Evolutionary conservation across 2,329 filamentous ascomycete species (phyloP), one percentile per base, ranked within the genome.

Genomic region (Trichoderma sp.): DNA sequence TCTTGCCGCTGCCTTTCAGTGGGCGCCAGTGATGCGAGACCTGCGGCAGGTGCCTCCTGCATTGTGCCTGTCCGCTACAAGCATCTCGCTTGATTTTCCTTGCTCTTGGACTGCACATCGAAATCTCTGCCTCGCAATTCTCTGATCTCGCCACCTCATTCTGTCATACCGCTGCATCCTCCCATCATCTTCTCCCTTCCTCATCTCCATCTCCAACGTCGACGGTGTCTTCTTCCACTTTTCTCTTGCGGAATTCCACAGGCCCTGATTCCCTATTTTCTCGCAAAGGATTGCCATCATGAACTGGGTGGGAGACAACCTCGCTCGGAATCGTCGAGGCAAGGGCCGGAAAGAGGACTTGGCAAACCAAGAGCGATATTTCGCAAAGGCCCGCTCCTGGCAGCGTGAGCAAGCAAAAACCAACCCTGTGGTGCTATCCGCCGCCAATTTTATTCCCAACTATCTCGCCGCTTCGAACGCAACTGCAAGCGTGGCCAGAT

Each of bases 281-380:
- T 39, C 16, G 2, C n/a, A 13, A 30, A 13, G 24, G 14, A 34
- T 26, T 21, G 5, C 26, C 61, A 72, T 37, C 52, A 83, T 83
- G 81, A 83, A 83, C 71, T 82, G 81, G 80, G 82, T 77, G 2
- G 79, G 79, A 70, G 79, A 80, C 11, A 70, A 74, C 39, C 77
- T 81, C 26, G 75, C 79, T 54, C 79, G 81, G 10, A 76, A 81
- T 69, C 76, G 77, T 30, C 76, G 76, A 43, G 75, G 76, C 7
- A 79, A 75, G 60, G 74, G 75, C 16, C 78, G 73, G 74, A 77
- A 78, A 24, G 70, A 75, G 32, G 78, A 81, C 49, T 68, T 72
- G 21, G 73, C 76, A 24, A 78, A 76, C 18, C 81, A 83, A 70
- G 79, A 77, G 55, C 71, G 78, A 64, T 77, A 79, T 65, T 82